These are phyloP conservation scores for Mortierella alpina DNA, from an alignment of 192 early-diverging fungal species.

Conservation along the genomic window DNA sequence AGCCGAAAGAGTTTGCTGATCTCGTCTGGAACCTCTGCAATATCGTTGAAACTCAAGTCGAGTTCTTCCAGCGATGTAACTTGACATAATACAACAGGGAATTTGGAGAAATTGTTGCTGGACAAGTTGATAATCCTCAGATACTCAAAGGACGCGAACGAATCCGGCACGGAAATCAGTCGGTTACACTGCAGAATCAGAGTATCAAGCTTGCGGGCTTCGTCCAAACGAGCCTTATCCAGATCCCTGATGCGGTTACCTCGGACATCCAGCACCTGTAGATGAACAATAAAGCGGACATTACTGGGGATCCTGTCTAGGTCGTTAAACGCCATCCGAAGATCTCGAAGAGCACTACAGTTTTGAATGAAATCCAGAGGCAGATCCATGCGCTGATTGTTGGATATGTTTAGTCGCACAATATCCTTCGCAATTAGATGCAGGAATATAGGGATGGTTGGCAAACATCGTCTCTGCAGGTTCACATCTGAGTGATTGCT, in stretches of 20 bases:
- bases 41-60: slow-evolving; percentile 87
- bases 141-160: slow-evolving; percentile 62
- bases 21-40: slow-evolving; percentile 73
- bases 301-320: slow-evolving; percentile 76
- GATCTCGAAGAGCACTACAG: slow-evolving; percentile 71
- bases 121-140: slow-evolving; percentile 79
- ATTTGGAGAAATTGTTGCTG: slow-evolving; percentile 82
- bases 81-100: slow-evolving; percentile 74
- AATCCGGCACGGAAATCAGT: slow-evolving; percentile 75
- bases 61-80: slow-evolving; percentile 72
- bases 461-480: slow-evolving; percentile 76
- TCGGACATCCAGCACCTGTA: slow-evolving; percentile 82
- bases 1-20: slow-evolving; percentile 76
- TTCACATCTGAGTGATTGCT: slow-evolving; percentile 71
- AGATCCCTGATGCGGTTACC: slow-evolving; percentile 80
- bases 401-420: slow-evolving; percentile 80
- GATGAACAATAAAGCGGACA: slow-evolving; percentile 68
- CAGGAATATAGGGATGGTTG: slow-evolving; percentile 84
- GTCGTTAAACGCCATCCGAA: slow-evolving; percentile 80
- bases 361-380: slow-evolving; percentile 87
- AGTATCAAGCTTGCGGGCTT: slow-evolving; percentile 67
- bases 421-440: slow-evolving; percentile 80
- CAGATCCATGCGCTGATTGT: slow-evolving; percentile 83
- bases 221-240: slow-evolving; percentile 70
- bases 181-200: slow-evolving; percentile 81